phyloP scores from a whole-genome alignment of 257 asterid genomes.

The Anisodus tanguticus region DNA sequence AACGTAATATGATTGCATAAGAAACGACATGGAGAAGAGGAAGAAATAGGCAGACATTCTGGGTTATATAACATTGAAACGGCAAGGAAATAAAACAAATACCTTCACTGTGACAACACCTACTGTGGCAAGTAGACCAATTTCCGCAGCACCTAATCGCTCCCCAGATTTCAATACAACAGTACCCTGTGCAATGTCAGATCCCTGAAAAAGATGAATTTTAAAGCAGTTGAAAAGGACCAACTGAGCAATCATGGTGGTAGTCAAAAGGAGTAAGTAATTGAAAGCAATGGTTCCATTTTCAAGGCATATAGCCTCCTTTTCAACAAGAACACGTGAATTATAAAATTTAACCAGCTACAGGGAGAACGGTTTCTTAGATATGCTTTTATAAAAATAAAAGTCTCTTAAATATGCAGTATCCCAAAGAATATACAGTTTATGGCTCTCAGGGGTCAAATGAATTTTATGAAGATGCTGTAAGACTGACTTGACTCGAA shows the following conservation, averaged over 20 bases:
- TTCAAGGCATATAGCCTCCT: conserved; percentile 19
- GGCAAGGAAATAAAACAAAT: conserved; percentile 26
- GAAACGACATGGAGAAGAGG: conserved; percentile 34
- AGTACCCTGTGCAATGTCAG: conserved; percentile 78
- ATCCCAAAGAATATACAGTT: not conserved
- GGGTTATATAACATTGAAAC: not conserved
- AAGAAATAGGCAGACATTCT: not conserved
- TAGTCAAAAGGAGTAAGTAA: not conserved
- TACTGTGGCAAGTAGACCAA: conserved; percentile 89
- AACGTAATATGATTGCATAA: conserved; percentile 27
- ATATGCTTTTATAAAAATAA: not conserved
- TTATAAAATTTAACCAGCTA: not conserved
- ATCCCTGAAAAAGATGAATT: conserved; percentile 56
- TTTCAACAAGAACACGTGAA: not conserved
- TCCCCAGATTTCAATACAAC: conserved; percentile 85
- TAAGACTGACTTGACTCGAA: not conserved
- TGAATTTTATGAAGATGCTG: conserved; percentile 20
- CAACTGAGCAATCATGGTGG: not conserved
- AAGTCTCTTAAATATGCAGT: not conserved
- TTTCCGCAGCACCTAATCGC: conserved; percentile 78
- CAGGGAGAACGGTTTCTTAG: not conserved
- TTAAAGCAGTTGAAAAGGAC: conserved; percentile 6
- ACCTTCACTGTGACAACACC: conserved; percentile 79
- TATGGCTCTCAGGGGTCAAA: not conserved
- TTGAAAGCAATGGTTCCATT: not conserved